Evolutionary conservation across 306 rosid species (phyloP).

Genomic region (Erythrophleum fordii): DNA sequence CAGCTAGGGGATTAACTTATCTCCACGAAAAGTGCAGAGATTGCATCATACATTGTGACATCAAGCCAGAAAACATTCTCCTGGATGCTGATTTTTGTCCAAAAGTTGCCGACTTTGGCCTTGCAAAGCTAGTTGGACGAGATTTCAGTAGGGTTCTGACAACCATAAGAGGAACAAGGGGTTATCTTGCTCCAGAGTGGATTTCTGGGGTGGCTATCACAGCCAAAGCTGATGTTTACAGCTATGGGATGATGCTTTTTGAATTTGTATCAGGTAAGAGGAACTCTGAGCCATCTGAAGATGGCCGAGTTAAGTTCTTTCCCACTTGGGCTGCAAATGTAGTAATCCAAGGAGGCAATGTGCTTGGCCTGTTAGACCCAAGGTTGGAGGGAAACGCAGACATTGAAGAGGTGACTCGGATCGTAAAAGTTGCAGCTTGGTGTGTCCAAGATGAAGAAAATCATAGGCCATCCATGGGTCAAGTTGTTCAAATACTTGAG

Average conservation of each 20-base stretch:
- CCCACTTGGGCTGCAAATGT: constrained; percentile 44
- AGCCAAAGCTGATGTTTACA: constrained; percentile 57
- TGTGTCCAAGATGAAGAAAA: constrained; percentile 62
- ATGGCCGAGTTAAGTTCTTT: constrained; percentile 39
- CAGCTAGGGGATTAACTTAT: constrained; percentile 58
- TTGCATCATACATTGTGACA: constrained; percentile 67
- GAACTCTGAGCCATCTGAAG: constrained; percentile 49
- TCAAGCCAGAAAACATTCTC: constrained; percentile 74
- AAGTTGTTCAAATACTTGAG: constrained; percentile 62
- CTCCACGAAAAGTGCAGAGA: constrained; percentile 65
- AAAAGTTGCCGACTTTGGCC: constrained; percentile 65
- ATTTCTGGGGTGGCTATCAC: constrained; percentile 55
- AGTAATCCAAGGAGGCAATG: constrained; percentile 40
- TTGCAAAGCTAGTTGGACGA: constrained; percentile 60
- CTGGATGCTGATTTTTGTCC: constrained; percentile 46
- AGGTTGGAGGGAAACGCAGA: constrained; percentile 45
- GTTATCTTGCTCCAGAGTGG: constrained; percentile 81
- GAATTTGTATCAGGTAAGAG: constrained; percentile 58
- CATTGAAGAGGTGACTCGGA: constrained; percentile 42
- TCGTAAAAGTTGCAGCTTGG: constrained; percentile 58
- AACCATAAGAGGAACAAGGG: constrained; percentile 72
- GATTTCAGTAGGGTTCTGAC: constrained; percentile 62
- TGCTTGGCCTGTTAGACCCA: constrained; percentile 41
- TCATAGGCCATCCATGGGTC: constrained; percentile 57
- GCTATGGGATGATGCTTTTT: constrained; percentile 64